phyloP scores from a whole-genome alignment of 202 grass and related monocot species.

The Sporobolus alterniflorus region DNA sequence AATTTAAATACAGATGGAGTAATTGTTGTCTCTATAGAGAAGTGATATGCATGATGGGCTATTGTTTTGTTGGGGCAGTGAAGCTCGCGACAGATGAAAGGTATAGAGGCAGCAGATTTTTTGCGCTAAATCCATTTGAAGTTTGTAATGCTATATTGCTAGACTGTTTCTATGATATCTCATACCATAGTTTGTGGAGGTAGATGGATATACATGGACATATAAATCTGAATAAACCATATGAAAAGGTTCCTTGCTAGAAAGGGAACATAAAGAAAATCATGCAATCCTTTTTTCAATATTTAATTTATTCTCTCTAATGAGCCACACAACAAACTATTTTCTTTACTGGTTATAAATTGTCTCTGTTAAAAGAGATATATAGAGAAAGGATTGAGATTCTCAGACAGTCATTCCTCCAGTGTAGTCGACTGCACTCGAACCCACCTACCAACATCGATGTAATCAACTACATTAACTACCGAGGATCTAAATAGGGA shows the following conservation, averaged over 20 bases:
- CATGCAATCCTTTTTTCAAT: neutral
- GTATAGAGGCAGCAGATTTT: neutral
- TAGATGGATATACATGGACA: neutral
- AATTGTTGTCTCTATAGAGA: too few relatives aligned
- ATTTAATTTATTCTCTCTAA: neutral
- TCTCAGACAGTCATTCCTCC: too few relatives aligned
- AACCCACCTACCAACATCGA: too few relatives aligned
- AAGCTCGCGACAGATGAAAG: too few relatives aligned
- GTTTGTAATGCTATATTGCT: neutral
- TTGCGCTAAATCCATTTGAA: too few relatives aligned
- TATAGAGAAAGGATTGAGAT: too few relatives aligned
- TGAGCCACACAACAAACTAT: neutral
- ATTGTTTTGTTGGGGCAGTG: neutral
- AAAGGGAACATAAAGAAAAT: neutral
- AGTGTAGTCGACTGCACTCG: too few relatives aligned
- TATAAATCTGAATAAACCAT: neutral
- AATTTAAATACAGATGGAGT: too few relatives aligned
- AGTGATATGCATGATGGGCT: too few relatives aligned
- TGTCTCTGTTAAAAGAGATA: neutral
- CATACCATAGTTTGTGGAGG: neutral
- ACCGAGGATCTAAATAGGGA: too few relatives aligned
- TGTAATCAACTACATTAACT: too few relatives aligned
- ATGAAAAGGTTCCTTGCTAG: neutral
- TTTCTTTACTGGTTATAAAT: neutral
- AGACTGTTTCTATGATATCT: neutral